Conservation (phyloP, 805 yeast species). For the Ogataea nakhonphanomensis region DNA sequence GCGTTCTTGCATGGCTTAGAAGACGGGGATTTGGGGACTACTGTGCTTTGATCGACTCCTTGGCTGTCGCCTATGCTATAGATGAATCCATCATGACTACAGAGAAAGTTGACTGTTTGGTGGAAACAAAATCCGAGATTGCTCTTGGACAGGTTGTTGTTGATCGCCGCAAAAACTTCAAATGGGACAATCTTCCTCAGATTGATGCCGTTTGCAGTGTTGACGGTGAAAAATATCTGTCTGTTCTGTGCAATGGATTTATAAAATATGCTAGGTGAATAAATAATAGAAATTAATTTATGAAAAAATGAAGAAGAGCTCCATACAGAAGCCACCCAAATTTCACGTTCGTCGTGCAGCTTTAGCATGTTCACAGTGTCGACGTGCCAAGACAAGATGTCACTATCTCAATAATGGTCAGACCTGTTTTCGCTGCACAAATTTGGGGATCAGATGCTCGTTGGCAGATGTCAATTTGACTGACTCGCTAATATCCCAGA, state of each 20-base stretch:
- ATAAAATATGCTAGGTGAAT: constrained; percentile 1
- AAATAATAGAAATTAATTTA: background rate
- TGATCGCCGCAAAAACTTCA: constrained; percentile 28
- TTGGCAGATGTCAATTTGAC: constrained; percentile 12
- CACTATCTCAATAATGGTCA: constrained; percentile 20
- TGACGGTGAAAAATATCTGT: constrained; percentile 22
- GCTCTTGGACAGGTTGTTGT: constrained; percentile 27
- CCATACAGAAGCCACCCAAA: constrained; percentile 1
- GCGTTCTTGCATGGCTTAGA: constrained; percentile 22
- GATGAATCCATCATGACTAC: constrained; percentile 24
- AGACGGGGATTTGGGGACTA: constrained; percentile 26
- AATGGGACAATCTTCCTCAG: constrained; percentile 22
- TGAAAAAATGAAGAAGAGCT: constrained; percentile 1
- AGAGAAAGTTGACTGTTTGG: constrained; percentile 20
- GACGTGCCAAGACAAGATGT: constrained; percentile 28
- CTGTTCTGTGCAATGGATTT: constrained; percentile 16
- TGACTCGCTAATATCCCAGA: constrained; percentile 6
- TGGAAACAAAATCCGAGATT: constrained; percentile 25
- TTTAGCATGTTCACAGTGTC: constrained; percentile 22
- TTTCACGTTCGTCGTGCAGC: constrained; percentile 14
- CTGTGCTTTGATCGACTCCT: constrained; percentile 28
- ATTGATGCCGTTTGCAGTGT: constrained; percentile 24
- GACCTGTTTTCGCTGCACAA: constrained; percentile 29
- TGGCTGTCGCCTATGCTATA: constrained; percentile 29
- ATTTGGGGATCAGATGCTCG: constrained; percentile 22